A percentile compares a stretch with the other conserved stretches of the same genome.
Conservation (phyloP, 257 asterid species). For the Solanum gandarillasii region DNA sequence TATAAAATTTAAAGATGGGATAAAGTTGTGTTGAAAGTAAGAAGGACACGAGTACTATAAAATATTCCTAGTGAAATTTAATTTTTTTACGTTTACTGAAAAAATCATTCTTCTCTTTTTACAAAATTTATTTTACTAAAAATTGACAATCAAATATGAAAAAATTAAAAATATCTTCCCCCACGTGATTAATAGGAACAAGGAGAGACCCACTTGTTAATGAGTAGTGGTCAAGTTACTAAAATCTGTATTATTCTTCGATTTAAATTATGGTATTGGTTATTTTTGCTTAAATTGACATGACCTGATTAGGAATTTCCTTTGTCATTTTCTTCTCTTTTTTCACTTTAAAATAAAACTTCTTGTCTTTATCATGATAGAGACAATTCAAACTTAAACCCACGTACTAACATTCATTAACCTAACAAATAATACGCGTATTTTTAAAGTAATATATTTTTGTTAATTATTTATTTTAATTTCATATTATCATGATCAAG, state of each 20-base stretch:
- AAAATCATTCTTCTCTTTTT: neutral
- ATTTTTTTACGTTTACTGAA: fast-evolving
- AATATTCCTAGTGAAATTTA: neutral
- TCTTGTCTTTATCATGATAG: neutral
- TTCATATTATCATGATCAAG: neutral
- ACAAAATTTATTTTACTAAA: neutral
- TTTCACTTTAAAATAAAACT: neutral
- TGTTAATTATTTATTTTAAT: neutral
- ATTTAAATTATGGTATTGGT: neutral
- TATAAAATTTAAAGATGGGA: neutral
- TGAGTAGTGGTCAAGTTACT: neutral
- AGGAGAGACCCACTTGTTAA: neutral
- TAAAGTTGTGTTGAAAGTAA: neutral
- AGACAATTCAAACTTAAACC: neutral
- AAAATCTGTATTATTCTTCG: neutral
- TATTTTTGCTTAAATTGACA: neutral
- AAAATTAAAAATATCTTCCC: neutral
- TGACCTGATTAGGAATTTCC: neutral
- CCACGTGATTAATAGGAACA: neutral
- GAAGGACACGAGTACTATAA: too few relatives aligned
- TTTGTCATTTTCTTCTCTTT: neutral
- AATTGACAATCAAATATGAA: neutral
- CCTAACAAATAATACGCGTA: neutral
- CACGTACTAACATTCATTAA: neutral
- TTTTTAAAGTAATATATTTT: neutral